A percentile compares a stretch with the other conserved stretches of the same genome.
These are phyloP conservation scores for Solanum sejunctum DNA, from an alignment of 257 asterid genomes.

Conservation along the genomic window DNA sequence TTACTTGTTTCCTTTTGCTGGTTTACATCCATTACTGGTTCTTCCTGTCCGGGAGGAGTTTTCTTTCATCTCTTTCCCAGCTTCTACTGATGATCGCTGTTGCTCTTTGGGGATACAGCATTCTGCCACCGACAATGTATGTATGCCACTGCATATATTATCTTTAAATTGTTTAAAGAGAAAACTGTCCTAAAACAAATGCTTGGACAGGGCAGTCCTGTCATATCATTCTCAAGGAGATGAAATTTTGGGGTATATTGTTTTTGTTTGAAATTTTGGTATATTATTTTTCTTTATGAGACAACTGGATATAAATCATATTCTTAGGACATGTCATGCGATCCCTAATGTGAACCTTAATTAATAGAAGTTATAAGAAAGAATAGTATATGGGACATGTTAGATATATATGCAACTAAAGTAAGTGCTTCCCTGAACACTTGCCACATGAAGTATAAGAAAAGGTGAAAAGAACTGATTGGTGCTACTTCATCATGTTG, in stretches of 20 bases:
- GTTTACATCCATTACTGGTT: constrained; percentile 67
- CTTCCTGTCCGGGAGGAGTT: constrained; percentile 66
- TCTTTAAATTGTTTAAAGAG: neutral
- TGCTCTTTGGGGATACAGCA: constrained; percentile 43
- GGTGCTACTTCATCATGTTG: neutral
- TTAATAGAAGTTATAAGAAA: neutral
- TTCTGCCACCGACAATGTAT: constrained; percentile 57
- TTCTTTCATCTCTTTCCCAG: constrained; percentile 59
- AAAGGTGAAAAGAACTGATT: neutral
- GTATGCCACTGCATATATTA: constrained; percentile 8
- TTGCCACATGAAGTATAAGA: neutral
- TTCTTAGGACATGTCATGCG: neutral
- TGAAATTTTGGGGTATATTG: neutral
- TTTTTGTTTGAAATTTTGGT: neutral
- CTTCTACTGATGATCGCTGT: constrained; percentile 51
- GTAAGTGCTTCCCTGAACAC: neutral
- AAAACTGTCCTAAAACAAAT: neutral
- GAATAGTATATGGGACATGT: neutral
- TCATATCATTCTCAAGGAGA: neutral
- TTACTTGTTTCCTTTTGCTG: constrained; percentile 42
- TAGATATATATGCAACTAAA: neutral
- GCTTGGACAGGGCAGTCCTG: neutral
- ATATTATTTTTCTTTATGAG: neutral
- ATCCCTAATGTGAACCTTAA: neutral
- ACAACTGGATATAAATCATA: neutral